These are phyloP conservation scores for Scortechinia acanthostroma DNA, from an alignment of 2,329 filamentous ascomycete species.

Conservation along the genomic window DNA sequence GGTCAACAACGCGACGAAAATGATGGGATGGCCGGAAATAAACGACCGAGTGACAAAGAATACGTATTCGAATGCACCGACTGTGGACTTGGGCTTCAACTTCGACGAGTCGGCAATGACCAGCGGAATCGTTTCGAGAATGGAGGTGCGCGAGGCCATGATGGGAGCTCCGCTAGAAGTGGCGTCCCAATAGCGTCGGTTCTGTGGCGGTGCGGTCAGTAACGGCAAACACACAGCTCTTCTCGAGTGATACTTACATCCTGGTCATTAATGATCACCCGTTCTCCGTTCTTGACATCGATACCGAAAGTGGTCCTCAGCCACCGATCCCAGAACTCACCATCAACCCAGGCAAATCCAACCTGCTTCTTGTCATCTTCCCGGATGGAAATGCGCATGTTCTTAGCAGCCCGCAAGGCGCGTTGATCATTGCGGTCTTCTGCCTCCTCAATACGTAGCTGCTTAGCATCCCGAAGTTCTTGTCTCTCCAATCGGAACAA, in stretches of 20 bases:
- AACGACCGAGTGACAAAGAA: conserved; percentile 34
- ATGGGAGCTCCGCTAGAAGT: conserved; percentile 56
- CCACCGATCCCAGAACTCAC: conserved; percentile 96
- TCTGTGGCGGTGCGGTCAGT: conserved; percentile 23
- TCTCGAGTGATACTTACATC: conserved; percentile 57
- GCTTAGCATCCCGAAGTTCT: conserved; percentile 88
- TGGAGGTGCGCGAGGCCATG: conserved; percentile 53
- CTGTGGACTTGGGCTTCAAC: conserved; percentile 35
- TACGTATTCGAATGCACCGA: conserved; percentile 31
- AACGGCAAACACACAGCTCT: neutral
- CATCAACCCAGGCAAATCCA: conserved; percentile 93
- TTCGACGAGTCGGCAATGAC: conserved; percentile 33
- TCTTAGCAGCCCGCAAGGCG: conserved; percentile 79
- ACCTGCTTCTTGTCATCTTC: conserved; percentile 82
- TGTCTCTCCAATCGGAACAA: conserved; percentile 88
- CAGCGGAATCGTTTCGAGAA: conserved; percentile 49
- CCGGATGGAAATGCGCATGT: conserved; percentile 84
- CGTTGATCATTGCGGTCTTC: conserved; percentile 87
- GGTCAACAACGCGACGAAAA: conserved; percentile 27
- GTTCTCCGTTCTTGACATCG: conserved; percentile 78
- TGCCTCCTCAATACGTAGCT: conserved; percentile 90
- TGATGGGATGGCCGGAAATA: conserved; percentile 28
- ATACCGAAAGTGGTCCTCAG: conserved; percentile 90
- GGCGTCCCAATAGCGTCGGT: conserved; percentile 58
- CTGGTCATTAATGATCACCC: conserved; percentile 94